These are phyloP conservation scores for Echinosophora koreensis DNA, from an alignment of 306 rosid genomes.

Conservation along the genomic window DNA sequence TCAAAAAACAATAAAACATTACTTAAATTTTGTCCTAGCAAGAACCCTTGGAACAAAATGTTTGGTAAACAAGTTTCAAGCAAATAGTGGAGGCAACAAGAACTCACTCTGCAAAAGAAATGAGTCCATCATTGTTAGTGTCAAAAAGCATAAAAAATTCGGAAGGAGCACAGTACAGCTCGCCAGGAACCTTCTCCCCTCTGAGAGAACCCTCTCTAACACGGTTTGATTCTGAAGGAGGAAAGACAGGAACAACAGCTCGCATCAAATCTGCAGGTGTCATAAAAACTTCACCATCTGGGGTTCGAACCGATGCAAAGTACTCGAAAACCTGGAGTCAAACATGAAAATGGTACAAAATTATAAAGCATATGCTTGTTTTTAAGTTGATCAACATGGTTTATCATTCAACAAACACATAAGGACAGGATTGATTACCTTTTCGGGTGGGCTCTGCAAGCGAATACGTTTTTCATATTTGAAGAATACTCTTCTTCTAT, in stretches of 20 bases:
- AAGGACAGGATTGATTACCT: constrained; percentile 52
- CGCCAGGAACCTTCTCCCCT: constrained; percentile 72
- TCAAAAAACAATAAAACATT: too few species aligned
- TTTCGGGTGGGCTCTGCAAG: constrained; percentile 72
- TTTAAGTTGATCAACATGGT: neutral
- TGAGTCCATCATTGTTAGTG: constrained; percentile 82
- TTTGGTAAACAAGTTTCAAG: constrained; percentile 1
- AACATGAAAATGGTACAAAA: constrained; percentile 17
- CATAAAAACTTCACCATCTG: constrained; percentile 68
- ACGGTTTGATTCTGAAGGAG: constrained; percentile 72
- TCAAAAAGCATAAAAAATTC: constrained; percentile 85
- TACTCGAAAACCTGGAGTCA: constrained; percentile 69
- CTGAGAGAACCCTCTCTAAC: constrained; percentile 74
- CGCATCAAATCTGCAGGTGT: constrained; percentile 79
- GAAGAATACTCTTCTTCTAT: constrained; percentile 74
- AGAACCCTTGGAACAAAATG: too few species aligned
- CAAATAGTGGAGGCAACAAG: constrained; percentile 14
- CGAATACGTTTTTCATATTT: constrained; percentile 78
- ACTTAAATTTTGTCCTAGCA: too few species aligned
- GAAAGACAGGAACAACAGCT: constrained; percentile 78
- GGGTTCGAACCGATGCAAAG: constrained; percentile 60
- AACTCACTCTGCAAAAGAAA: constrained; percentile 78
- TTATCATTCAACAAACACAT: neutral
- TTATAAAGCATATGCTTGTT: constrained; percentile 8
- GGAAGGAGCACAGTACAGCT: constrained; percentile 65